Base-by-base conservation (phyloP, 2,329 filamentous ascomycete species). In the Colletotrichum trifolii region DNA sequence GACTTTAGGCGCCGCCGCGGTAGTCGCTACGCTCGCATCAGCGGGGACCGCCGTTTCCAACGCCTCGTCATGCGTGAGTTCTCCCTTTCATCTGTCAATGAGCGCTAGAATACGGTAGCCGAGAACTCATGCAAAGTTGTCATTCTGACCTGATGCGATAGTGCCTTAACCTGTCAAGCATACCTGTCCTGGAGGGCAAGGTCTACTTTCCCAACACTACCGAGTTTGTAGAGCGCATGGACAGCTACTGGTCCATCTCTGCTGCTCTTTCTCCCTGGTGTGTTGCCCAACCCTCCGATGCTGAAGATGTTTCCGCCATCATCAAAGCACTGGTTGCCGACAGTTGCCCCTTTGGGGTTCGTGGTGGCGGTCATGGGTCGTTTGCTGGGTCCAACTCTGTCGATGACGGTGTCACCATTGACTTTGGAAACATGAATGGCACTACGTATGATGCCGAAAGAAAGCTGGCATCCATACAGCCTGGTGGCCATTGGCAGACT, bases 321-420 rank as follows among this genome's bases (percentile, higher is more conserved):
- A 70, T 81, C 17, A 76, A 74, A 48, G 70, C 75, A 2, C 69
- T 82, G 0, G 69, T 71, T 34, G 53, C 68, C 5, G 69, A 71
- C 7, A 45, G 71, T 12, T 77, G 76, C 50, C 69, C 72, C 6
- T 81, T 81, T 65, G 79, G 77, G 15, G 74, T 82, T 39, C 73
- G 77, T 2, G 74, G 75, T 15, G 78, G 79, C 40, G 77, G 79
- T 3, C 77, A 80, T 45, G 75, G 71, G 34, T 69, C 71, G 33
- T 75, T 73, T 53, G 64, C 73, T 1, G 68, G 76, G 4, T 70
- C 75, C 59, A 78, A 78, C 71, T 76, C 75, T 54, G 72, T 80
- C 10, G 67, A 75, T 8, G 72, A 74, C 15, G 78, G 79, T 2
- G 71, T 80, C 8, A 77, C 77, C 2, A 72, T 80, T 25, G 78